These are phyloP conservation scores for Chenopodium formosanum DNA, from an alignment of 148 eudicot species.

Conservation along the genomic window DNA sequence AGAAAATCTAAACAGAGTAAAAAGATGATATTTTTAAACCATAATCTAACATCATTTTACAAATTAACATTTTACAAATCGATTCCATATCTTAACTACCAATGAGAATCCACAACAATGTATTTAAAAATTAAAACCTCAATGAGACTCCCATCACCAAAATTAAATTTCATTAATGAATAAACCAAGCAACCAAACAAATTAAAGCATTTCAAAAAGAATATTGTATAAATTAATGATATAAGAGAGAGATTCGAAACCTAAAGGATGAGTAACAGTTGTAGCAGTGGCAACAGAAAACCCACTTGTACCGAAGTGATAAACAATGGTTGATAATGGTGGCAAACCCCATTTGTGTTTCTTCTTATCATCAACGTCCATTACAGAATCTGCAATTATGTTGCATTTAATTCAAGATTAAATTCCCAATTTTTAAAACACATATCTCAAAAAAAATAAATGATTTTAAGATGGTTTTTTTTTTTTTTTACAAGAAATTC, in stretches of 20 bases:
- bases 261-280: conserved; percentile 83
- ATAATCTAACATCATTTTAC: no score
- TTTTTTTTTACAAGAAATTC: not conserved
- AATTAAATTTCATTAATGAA: not conserved
- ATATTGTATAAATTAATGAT: no score
- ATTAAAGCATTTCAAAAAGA: not conserved
- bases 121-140: conserved; percentile 2
- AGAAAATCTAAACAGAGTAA: no score
- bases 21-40: no score
- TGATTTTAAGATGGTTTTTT: no score
- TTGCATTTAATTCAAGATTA: not conserved
- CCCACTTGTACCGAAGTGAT: conserved; percentile 81
- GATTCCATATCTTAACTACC: not conserved
- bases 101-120: not conserved
- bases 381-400: conserved; percentile 24
- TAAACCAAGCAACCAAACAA: not conserved
- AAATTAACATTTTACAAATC: no score
- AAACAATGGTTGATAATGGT: conserved; percentile 48
- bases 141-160: not conserved
- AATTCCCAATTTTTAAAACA: not conserved
- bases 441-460: not conserved
- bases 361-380: not conserved
- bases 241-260: conserved; percentile 23
- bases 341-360: conserved; percentile 48
- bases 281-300: conserved; percentile 83